Evolutionary conservation across 257 asterid species (phyloP), one percentile per base, ranked within the genome.

Genomic region (Fraxinus cuspidata): DNA sequence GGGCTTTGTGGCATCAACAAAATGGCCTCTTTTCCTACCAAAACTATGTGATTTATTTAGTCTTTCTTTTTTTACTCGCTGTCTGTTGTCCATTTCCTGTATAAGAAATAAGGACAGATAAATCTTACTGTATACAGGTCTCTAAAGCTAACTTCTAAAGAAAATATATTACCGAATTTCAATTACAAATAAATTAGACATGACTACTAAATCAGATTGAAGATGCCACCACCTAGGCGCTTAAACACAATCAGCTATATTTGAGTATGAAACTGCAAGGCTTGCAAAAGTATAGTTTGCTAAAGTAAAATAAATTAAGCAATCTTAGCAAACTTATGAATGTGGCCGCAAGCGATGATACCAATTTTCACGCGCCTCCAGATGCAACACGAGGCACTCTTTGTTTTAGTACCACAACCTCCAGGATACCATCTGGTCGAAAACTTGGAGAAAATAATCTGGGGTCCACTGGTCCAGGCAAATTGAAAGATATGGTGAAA

Each of bases 1-100:
- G 96, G 96, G 15, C 67, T 79, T 25, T 90, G 96, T 80, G 96
- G 96, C 32, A 86, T 90, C 78, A 81, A 90, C 80, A 86, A 83
- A 71, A 78, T 86, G 92, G 93, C 88, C 58, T 90, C 96, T 64
- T 86, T 80, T 70, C 96, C 96, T 6, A 82, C 87, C 77, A 91
- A 87, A 83, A 73, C 77, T 34, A 74, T 86, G 70, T 86, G 78
- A 84, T n/a, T 40, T 7, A 11, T 74, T 71, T 19, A 35, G 69
- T 13, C 21, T 2, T 47, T 47, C 4, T 16, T 10, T n/a, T 11
- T 18, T 13, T 1, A 16, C 38, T 75, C 1, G 15, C 47, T 51
- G 23, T 51, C 2, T n/a, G 1, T 27, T 68, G 63, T 51, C 15
- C 13, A 10, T 13, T 13, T 71, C 25, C 28, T 44, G 3, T 42